A percentile compares a stretch with the other conserved stretches of the same genome.
Conservation (phyloP, 768 basidiomycete species). For the Lactarius hatsudake region DNA sequence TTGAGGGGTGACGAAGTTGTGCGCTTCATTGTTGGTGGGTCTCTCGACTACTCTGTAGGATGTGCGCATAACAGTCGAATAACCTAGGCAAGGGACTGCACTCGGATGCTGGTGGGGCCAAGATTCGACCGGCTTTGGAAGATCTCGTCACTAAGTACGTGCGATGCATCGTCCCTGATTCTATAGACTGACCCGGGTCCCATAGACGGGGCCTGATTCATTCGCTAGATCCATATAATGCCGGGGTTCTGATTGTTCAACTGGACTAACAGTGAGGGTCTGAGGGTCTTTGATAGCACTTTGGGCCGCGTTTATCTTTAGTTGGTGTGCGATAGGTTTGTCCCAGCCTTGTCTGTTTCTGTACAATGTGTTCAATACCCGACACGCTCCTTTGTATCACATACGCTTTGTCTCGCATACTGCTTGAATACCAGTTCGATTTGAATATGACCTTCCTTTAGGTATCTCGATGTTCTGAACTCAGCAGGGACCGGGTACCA, state of each 20-base stretch:
- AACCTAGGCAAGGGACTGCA: constrained; percentile 8
- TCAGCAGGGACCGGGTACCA: neutral
- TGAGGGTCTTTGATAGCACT: neutral
- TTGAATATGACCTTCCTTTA: too few relatives aligned
- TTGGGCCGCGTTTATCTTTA: neutral
- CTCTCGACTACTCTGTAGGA: neutral
- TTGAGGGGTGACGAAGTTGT: neutral
- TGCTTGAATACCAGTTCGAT: neutral
- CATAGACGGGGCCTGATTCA: constrained; percentile 2
- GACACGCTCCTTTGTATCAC: too few relatives aligned
- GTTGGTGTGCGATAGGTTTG: neutral
- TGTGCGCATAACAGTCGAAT: neutral
- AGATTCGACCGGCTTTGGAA: constrained; percentile 16
- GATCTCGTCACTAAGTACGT: constrained; percentile 4
- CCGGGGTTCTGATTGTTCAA: constrained; percentile 17
- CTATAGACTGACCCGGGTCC: neutral
- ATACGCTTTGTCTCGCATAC: neutral
- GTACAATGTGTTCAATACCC: too few relatives aligned
- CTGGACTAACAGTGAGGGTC: neutral
- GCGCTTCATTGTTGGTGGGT: constrained; percentile 20
- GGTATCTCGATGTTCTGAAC: neutral
- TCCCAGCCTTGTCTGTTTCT: too few relatives aligned
- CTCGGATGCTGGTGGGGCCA: neutral
- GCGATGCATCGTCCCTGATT: neutral
- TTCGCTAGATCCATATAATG: constrained; percentile 6